phyloP scores from a whole-genome alignment of 495 filamentous ascomycete species.

The Xylaria intraflava region DNA sequence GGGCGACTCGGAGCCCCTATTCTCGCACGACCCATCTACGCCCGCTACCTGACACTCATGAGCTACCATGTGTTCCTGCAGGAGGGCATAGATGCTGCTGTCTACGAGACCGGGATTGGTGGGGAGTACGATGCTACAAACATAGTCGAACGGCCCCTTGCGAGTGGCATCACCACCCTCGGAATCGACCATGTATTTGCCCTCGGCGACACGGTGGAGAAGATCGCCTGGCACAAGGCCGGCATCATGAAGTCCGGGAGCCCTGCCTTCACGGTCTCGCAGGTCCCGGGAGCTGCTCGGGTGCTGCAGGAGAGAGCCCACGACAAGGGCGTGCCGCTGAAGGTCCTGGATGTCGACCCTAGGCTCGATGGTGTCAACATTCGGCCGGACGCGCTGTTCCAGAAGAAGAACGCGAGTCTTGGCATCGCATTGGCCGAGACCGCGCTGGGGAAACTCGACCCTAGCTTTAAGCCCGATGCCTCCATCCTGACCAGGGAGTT shows the following conservation, averaged over 20 bases:
- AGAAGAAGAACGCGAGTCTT: slow-evolving; percentile 78
- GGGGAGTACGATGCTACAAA: slow-evolving; percentile 94
- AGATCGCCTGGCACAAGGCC: slow-evolving; percentile 96
- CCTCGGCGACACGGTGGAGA: slow-evolving; percentile 75
- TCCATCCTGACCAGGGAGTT: slow-evolving; percentile 58
- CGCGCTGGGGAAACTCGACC: slow-evolving; percentile 43
- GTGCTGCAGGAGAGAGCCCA: slow-evolving; percentile 66
- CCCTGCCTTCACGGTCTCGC: slow-evolving; percentile 68
- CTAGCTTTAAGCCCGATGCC: slow-evolving; percentile 19
- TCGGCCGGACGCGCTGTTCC: slow-evolving; percentile 72
- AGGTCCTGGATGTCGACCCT: slow-evolving; percentile 56
- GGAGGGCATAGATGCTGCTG: slow-evolving; percentile 71
- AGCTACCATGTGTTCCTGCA: slow-evolving; percentile 79
- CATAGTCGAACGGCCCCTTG: slow-evolving; percentile 67
- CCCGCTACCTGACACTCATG: slow-evolving; percentile 84
- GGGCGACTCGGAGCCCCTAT: slow-evolving; percentile 25
- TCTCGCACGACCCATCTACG: slow-evolving; percentile 71
- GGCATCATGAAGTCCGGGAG: slow-evolving; percentile 77
- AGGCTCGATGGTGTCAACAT: slow-evolving; percentile 61
- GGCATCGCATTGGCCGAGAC: slow-evolving; percentile 69
- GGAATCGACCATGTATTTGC: slow-evolving; percentile 83
- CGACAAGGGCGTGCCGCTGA: slow-evolving; percentile 56
- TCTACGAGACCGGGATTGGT: slow-evolving; percentile 91
- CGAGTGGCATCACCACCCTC: slow-evolving; percentile 70
- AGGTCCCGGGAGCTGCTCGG: slow-evolving; percentile 55